A percentile compares a stretch with the other conserved stretches of the same genome.
These are phyloP conservation scores for Rhytidhysteron rufulum DNA, from an alignment of 2,329 filamentous ascomycete genomes.

Conservation along the genomic window DNA sequence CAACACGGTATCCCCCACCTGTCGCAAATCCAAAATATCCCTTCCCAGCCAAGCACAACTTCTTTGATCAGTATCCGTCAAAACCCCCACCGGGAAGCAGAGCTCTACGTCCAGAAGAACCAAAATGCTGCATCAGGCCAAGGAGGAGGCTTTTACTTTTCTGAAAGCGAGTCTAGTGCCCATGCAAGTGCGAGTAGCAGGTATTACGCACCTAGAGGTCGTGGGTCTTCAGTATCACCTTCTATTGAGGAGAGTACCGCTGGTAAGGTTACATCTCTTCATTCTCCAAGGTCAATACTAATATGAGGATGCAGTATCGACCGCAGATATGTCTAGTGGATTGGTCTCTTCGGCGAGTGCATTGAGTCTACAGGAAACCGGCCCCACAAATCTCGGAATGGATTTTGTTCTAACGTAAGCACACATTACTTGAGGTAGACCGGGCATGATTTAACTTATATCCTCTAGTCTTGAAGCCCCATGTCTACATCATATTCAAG, in stretches of 20 bases:
- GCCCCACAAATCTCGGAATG: constrained; percentile 17
- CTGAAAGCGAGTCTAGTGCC: neutral
- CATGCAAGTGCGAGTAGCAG: neutral
- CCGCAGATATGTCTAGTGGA: neutral
- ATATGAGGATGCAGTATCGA: neutral
- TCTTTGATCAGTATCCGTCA: neutral
- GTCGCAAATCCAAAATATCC: neutral
- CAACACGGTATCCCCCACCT: constrained; percentile 18
- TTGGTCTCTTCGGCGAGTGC: constrained; percentile 1
- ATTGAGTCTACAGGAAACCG: constrained; percentile 10
- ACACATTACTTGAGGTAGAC: neutral
- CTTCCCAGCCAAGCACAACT: constrained; percentile 1
- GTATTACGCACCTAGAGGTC: neutral
- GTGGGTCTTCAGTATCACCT: neutral
- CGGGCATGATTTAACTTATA: constrained; percentile 5
- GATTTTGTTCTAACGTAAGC: constrained; percentile 35
- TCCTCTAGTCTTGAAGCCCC: constrained; percentile 28
- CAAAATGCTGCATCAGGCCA: neutral
- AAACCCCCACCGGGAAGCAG: neutral
- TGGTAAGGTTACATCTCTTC: neutral
- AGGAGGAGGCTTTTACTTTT: neutral
- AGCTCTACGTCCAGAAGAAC: neutral
- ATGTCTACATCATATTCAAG: constrained; percentile 29
- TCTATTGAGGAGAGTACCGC: constrained; percentile 3
- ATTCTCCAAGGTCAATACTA: too few species aligned